These are phyloP conservation scores for Fusarium dimerum DNA, from an alignment of 2,329 filamentous ascomycete species.

Conservation along the genomic window DNA sequence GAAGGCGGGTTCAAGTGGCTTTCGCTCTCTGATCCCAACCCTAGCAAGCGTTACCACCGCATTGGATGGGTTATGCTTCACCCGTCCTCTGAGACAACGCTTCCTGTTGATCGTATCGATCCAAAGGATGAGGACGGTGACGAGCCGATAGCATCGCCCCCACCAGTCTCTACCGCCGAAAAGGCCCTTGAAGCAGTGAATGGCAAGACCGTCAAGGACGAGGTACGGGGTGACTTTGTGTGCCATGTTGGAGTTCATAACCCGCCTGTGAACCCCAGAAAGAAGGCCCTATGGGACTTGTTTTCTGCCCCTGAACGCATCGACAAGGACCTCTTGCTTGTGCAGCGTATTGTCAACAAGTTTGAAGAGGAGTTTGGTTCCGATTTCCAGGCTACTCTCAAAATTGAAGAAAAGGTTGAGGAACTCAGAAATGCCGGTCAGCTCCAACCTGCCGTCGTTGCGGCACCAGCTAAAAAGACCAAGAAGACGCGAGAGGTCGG, in stretches of 20 bases:
- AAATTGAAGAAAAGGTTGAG: constrained; percentile 85
- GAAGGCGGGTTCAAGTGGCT: constrained; percentile 95
- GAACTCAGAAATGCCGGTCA: constrained; percentile 74
- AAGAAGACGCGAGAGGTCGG: constrained; percentile 62
- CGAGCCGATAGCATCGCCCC: constrained; percentile 55
- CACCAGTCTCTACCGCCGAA: constrained; percentile 66
- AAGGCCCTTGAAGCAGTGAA: constrained; percentile 94
- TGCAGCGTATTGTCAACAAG: constrained; percentile 78
- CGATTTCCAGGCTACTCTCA: constrained; percentile 73
- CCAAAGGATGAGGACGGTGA: constrained; percentile 69
- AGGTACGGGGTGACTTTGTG: constrained; percentile 91
- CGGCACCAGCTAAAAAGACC: constrained; percentile 56
- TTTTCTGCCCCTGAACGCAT: constrained; percentile 94
- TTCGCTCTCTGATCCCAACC: constrained; percentile 94
- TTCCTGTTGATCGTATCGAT: constrained; percentile 70
- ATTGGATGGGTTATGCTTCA: constrained; percentile 99
- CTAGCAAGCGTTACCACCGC: constrained; percentile 92
- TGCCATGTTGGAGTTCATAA: constrained; percentile 97
- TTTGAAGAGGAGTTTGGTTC: constrained; percentile 82
- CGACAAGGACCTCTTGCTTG: constrained; percentile 83
- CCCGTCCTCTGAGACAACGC: constrained; percentile 67
- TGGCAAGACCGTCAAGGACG: constrained; percentile 94
- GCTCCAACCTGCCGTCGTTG: constrained; percentile 65
- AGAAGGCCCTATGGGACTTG: constrained; percentile 95
- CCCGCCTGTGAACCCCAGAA: constrained; percentile 79